These are phyloP conservation scores for Fonsecaea erecta DNA, from an alignment of 2,329 filamentous ascomycete genomes.

Conservation along the genomic window DNA sequence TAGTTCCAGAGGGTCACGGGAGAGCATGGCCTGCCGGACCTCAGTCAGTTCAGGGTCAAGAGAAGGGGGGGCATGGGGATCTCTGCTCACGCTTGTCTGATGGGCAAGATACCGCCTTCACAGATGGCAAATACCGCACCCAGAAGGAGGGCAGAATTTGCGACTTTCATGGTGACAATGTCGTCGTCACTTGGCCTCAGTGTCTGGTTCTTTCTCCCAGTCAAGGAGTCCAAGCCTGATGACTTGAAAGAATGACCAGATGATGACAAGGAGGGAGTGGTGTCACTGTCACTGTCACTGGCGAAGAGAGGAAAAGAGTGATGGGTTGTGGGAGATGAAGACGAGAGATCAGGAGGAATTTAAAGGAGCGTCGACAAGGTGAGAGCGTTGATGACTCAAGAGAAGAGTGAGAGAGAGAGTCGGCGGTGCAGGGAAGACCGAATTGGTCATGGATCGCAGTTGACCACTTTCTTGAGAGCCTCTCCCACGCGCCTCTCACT, in stretches of 20 bases:
- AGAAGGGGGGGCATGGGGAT: background rate
- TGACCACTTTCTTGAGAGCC: background rate
- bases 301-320: background rate
- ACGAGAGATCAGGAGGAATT: background rate
- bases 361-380: constrained; percentile 17
- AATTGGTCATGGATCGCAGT: background rate
- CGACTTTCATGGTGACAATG: constrained; percentile 23
- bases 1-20: constrained; percentile 24
- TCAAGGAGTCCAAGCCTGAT: background rate
- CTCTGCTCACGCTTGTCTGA: constrained; percentile 29
- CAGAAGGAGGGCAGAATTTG: constrained; percentile 13
- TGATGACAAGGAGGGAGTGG: background rate
- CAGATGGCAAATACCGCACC: constrained; percentile 18
- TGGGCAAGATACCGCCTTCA: constrained; percentile 26
- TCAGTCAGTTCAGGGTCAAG: constrained; percentile 8
- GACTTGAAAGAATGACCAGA: background rate
- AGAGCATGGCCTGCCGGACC: constrained; percentile 22
- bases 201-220: constrained; percentile 2
- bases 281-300: background rate
- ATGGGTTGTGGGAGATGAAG: constrained; percentile 11
- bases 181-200: background rate
- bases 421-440: background rate
- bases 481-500: background rate
- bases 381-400: constrained; percentile 6
- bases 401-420: constrained; percentile 2